Evolutionary conservation across 2,329 filamentous ascomycete genomes (phyloP).

Genomic region (Tolypocladium amazonense): DNA sequence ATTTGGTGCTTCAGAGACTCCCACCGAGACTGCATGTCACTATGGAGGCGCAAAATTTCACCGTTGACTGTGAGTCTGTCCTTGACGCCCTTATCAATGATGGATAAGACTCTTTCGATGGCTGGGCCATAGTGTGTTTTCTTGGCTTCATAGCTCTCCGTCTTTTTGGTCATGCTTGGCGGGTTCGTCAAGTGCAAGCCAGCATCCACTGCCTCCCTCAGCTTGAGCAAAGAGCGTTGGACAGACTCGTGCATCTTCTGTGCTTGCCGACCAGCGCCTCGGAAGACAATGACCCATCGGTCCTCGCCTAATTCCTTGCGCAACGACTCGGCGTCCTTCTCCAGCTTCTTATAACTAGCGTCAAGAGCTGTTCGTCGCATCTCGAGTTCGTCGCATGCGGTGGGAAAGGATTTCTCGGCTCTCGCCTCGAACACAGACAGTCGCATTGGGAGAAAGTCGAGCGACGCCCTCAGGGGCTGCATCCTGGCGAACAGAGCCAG

Average conservation of each 20-base stretch:
- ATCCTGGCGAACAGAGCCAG: slow-evolving; percentile 88
- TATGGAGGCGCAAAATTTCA: slow-evolving; percentile 78
- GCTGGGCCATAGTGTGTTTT: slow-evolving; percentile 89
- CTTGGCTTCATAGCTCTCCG: slow-evolving; percentile 91
- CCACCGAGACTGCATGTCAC: slow-evolving; percentile 78
- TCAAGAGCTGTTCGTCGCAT: slow-evolving; percentile 66
- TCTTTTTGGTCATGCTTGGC: slow-evolving; percentile 63
- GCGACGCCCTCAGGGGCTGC: slow-evolving; percentile 83
- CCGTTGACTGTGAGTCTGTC: slow-evolving; percentile 95
- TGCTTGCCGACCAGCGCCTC: slow-evolving; percentile 82
- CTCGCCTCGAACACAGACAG: slow-evolving; percentile 75
- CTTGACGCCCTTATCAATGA: slow-evolving; percentile 92
- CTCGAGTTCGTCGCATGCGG: slow-evolving; percentile 80
- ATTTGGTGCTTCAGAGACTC: slow-evolving; percentile 66
- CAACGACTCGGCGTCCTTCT: slow-evolving; percentile 81
- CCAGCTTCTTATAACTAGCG: slow-evolving; percentile 75
- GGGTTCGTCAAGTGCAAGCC: slow-evolving; percentile 65
- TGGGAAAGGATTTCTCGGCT: slow-evolving; percentile 72
- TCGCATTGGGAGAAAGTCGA: slow-evolving; percentile 94
- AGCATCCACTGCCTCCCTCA: slow-evolving; percentile 69
- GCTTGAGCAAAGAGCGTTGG: slow-evolving; percentile 71
- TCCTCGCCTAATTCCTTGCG: slow-evolving; percentile 89
- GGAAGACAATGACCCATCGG: slow-evolving; percentile 90
- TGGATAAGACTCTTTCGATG: slow-evolving; percentile 79
- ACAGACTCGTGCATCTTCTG: slow-evolving; percentile 97